Base-by-base conservation (phyloP, 164 flowering plant genomes). In the Stephania cephalantha region DNA sequence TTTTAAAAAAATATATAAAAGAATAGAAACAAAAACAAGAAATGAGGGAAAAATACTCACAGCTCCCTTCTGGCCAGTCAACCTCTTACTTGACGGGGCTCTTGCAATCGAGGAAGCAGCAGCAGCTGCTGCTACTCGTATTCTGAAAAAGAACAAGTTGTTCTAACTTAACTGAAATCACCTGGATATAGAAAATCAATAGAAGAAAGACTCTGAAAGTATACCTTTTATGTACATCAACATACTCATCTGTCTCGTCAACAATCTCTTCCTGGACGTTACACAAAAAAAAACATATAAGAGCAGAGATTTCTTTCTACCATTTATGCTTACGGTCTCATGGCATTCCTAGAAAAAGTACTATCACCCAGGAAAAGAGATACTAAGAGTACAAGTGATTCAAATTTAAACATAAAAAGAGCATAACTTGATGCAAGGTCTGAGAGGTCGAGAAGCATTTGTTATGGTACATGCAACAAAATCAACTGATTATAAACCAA, bases 221-320 rank as follows among this genome's bases (percentile, higher is more conserved):
- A 2, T 79, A 89, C 92, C 90, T 85, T 84, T 86, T 87, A 77
- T 89, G 92, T 15, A 87, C 92, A 76, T 89, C 92, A 66, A 89
- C 79, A 81, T 86, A 89, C 46, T 85, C 92, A 80, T 89, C 92
- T 1, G 90, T 89, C 81, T 89, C 92, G 22, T 89, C 92, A 35
- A 87, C 92, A 80, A 89, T 89, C 77, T 89, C 92, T 75, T 89
- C 92, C 92, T 89, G 68, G 85, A 82, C 83, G 77, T 78, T 22
- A 17, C 31, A 66, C 18, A 15, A 25, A 79, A 71, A 53, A 1
- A 67, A 66, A 17, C 46, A 42, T 31, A 35, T 29, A 70, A 61
- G 15, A 20, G 22, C 11, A 18, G 11, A 9, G 66, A 61, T 61
- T n/a, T n/a, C 55, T 50, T 10, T 50, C 11, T 1, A 15, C 55